Base-by-base conservation (phyloP, 331 rosid species). In the Saraca asoca region DNA sequence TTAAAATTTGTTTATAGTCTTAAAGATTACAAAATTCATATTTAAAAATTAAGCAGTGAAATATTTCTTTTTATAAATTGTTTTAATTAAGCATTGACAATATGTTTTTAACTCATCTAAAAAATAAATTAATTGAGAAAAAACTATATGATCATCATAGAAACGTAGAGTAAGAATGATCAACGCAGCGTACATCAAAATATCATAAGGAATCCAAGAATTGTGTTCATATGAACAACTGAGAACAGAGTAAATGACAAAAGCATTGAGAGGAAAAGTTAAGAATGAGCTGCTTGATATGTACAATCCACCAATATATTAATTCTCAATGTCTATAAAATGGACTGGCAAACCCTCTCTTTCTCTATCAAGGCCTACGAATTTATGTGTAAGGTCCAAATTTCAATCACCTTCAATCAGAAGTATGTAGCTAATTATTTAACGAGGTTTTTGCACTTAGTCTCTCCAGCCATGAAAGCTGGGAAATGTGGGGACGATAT, bases 231-330 rank as follows among this genome's bases (percentile, higher is more conserved):
- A 61, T 61, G 7, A n/a, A 8, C 9, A 15, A 3, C 9, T 1
- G 33, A 58, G 11, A 7, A 5, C 41, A 63, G 33, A 39, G 11
- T 7, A 24, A 24, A 71, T 12, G 48, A 71, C 69, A 62, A 53
- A 41, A 52, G 17, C 61, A 8, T 33, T 0, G 64, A 52, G 31
- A 24, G 31, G 31, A 31, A 37, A 37, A 62, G n/a, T n/a, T n/a
- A n/a, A 12, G 12, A 56, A 70, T 53, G 31, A 31, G 17, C 39
- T n/a, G 31, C 51, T 35, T 62, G 76, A 72, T 62, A 17, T 51
- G 42, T 44, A 72, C 76, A 34, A 62, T 53, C 57, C 64, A 53
- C 76, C 76, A 52, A 71, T 13, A 43, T 33, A 13, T 62, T 62
- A 13, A 62, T 55, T 51, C 19, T 31, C 41, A 33, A 71, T 24